Percentiles rank a stretch among this genome's conserved stretches.
Conservation (phyloP, 208 protist genomes). For the Vickermania spadyakhi region DNA sequence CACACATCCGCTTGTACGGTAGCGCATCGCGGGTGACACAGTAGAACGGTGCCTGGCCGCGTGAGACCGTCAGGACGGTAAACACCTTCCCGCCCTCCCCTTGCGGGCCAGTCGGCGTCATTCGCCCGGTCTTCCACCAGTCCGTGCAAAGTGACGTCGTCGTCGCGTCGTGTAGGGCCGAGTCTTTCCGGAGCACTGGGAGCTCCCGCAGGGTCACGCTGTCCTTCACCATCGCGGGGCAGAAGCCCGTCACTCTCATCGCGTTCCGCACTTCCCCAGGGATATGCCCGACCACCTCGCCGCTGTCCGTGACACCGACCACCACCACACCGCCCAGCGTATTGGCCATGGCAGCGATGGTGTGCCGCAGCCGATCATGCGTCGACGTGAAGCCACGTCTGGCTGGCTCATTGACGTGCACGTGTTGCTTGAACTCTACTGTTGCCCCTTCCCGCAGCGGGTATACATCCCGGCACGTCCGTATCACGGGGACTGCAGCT, state of each 20-base stretch:
- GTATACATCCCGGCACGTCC: constrained; percentile 32
- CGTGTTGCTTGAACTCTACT: constrained; percentile 70
- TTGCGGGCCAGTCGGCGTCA: neutral
- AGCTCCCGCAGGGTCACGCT: constrained; percentile 49
- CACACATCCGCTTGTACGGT: constrained; percentile 66
- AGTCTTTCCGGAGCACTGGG: constrained; percentile 18
- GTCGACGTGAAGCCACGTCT: constrained; percentile 27
- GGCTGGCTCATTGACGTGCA: neutral
- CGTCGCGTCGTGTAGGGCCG: neutral
- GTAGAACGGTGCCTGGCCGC: constrained; percentile 75
- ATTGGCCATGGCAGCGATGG: constrained; percentile 71
- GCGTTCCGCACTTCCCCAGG: constrained; percentile 23
- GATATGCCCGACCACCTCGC: constrained; percentile 42
- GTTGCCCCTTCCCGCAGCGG: constrained; percentile 39
- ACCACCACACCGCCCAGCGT: constrained; percentile 62
- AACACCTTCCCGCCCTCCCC: constrained; percentile 20
- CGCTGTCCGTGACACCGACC: constrained; percentile 70
- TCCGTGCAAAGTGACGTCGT: constrained; percentile 18
- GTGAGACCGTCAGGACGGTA: constrained; percentile 53
- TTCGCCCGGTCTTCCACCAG: constrained; percentile 59
- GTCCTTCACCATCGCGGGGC: constrained; percentile 74
- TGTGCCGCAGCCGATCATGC: constrained; percentile 66
- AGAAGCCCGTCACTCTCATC: constrained; percentile 67
- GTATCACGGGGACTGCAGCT: constrained; percentile 10
- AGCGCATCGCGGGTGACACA: constrained; percentile 27